phyloP scores from a whole-genome alignment of 2,329 filamentous ascomycete species.

The Huntiella moniliformis region DNA sequence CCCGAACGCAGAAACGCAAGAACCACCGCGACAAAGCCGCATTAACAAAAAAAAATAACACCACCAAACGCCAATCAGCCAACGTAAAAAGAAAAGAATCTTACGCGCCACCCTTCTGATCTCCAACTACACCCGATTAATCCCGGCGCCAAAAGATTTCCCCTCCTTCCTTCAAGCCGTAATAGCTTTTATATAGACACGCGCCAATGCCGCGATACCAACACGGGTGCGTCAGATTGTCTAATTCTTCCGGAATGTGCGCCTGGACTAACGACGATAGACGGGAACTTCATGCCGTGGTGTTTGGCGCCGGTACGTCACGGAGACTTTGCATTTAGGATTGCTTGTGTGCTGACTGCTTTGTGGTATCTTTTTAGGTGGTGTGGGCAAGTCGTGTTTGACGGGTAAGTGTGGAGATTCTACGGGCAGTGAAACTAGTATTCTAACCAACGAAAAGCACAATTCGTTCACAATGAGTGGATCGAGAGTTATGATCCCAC shows the following conservation, averaged over 20 bases:
- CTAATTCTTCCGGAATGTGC: neutral
- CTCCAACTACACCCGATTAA: neutral
- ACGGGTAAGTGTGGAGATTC: conserved; percentile 43
- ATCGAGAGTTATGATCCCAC: conserved; percentile 74
- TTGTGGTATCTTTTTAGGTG: conserved; percentile 33
- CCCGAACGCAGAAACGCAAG: no score
- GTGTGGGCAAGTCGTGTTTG: conserved; percentile 81
- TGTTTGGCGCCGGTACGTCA: conserved; percentile 54
- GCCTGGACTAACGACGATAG: conserved; percentile 21
- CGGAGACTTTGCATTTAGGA: neutral
- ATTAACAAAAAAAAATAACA: no score
- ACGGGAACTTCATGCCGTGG: conserved; percentile 67
- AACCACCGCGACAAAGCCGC: no score
- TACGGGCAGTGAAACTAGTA: neutral
- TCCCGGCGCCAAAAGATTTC: neutral
- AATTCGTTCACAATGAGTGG: conserved; percentile 89
- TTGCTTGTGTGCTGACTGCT: conserved; percentile 1
- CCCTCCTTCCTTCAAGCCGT: neutral
- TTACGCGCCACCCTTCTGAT: no score
- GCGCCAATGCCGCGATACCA: conserved; percentile 12
- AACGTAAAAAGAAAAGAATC: no score
- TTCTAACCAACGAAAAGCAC: conserved; percentile 33
- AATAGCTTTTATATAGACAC: neutral
- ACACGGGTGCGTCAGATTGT: conserved; percentile 12
- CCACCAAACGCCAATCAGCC: no score